Evolutionary conservation across 2,329 filamentous ascomycete genomes (phyloP), one percentile per base, ranked within the genome.

Genomic region (Fusarium falciforme): DNA sequence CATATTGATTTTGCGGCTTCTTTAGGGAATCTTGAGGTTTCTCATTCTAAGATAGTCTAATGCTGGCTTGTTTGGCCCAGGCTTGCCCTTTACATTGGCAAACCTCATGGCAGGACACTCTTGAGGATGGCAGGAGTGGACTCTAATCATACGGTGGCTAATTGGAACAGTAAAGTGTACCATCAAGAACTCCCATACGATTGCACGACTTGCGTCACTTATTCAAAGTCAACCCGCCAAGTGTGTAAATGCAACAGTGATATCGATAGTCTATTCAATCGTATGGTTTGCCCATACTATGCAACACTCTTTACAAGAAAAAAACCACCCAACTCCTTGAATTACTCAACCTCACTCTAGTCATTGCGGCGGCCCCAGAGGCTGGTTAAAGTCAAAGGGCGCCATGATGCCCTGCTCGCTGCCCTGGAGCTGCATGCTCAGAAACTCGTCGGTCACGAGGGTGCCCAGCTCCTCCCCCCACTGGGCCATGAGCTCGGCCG

Each of bases 391-490:
- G 66, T 81, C 80, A 71, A 81, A 81, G 9, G 79, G 72, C 29
- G 75, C 65, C 64, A 75, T 67, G 16, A 80, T 66, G 7, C 72
- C 76, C 36, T 76, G 71, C 20, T 79, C 79, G 4, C 71, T 59
- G 3, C 72, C 72, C 38, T 79, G 80, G 20, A 81, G 79, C 54
- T 82, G 80, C 68, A 79, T 78, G 60, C 80, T 81, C 61, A 82
- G 68, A 59, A 81, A 81, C 67, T 82, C 80, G 44, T 82, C 80
- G 14, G 80, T 82, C 40, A 82, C 78, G 60, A 82, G 73, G n/a
- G 80, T 81, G 3, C 80, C 80, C 11, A 82, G 64, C 49, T 82
- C 80, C 10, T 80, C 78, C 2, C 72, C 77, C 69, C 78, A 75
- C 20, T 78, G 77, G n/a, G 76, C 77, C 75, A 81, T 74, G 33